Evolutionary conservation across 2,329 filamentous ascomycete genomes (phyloP).

Genomic region (Didymosphaeria variabile): DNA sequence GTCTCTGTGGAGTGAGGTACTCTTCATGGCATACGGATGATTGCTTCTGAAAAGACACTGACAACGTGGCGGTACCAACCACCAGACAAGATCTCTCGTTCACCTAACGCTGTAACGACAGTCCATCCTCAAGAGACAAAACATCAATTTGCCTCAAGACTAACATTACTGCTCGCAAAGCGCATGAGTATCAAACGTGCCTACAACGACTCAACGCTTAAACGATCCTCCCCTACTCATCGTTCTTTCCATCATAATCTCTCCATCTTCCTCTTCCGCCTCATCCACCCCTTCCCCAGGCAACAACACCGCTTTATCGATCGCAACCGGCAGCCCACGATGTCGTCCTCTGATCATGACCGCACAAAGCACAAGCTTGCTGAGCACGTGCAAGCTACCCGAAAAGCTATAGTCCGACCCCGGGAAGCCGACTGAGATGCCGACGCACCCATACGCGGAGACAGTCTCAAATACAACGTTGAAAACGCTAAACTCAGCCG

Average conservation of each 20-base stretch:
- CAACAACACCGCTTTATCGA: constrained; percentile 58
- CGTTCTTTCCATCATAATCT: constrained; percentile 24
- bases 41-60: too few relatives aligned
- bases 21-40: too few relatives aligned
- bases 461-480: constrained; percentile 59
- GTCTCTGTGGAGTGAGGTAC: too few relatives aligned
- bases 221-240: constrained; percentile 10
- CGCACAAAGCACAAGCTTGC: constrained; percentile 64
- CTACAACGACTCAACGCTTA: background rate
- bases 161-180: background rate
- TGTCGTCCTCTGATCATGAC: constrained; percentile 67
- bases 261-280: constrained; percentile 50
- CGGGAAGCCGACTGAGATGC: constrained; percentile 58
- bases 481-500: constrained; percentile 52
- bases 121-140: background rate
- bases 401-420: constrained; percentile 57
- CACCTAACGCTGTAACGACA: background rate
- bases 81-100: too few relatives aligned
- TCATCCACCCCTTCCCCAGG: constrained; percentile 42
- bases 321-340: constrained; percentile 63
- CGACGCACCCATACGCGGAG: constrained; percentile 51
- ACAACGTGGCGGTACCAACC: too few relatives aligned
- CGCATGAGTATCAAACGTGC: background rate
- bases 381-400: constrained; percentile 59
- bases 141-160: background rate